Base-by-base conservation (phyloP, 257 asterid genomes). In the Fraxinus anomala region DNA sequence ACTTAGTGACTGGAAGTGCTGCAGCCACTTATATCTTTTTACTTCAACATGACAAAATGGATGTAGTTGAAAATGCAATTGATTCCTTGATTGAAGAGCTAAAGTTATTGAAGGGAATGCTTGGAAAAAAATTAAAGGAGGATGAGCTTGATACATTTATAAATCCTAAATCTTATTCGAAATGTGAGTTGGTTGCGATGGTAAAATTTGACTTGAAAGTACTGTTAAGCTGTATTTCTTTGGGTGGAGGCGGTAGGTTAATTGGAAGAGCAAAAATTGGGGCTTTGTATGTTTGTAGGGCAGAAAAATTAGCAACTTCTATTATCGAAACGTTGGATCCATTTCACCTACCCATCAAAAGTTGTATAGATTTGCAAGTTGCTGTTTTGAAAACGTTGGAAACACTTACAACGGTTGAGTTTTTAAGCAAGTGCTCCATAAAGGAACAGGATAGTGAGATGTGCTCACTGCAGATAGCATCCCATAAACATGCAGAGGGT, bases 21-120 rank as follows among this genome's bases (percentile, higher is more conserved):
- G 96, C 97, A 49, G 97, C 98, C 76, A 91, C 98, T 2, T 93
- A 96, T 80, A 80, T 93, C 56, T 96, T 96, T 81, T 90, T 93
- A 85, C 92, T 96, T 86, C 98, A 96, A 79, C 99, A 96, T 77
- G 88, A 82, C 73, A 89, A 91, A 76, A 82, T 80, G 34, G 97
- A 93, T 74, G 85, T 96, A 73, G 97, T 90, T 75, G 96, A 91
- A 71, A 80, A 88, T 80, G 73, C 98, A 79, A 89, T 89, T 72
- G 84, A 77, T 82, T 86, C 82, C 74, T 83, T 96, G 78, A 79
- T 89, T 80, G 94, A 88, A 79, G 99, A 96, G 92, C 92, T 96
- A 73, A 90, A 85, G 83, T 85, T 85, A 71, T 61, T 96, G 88
- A 91, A 82, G 81, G 63, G 72, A 77, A 82, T 84, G 83, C 89